Conservation (phyloP, 2,329 filamentous ascomycete genomes). For the Chaetomiaceae sp. region DNA sequence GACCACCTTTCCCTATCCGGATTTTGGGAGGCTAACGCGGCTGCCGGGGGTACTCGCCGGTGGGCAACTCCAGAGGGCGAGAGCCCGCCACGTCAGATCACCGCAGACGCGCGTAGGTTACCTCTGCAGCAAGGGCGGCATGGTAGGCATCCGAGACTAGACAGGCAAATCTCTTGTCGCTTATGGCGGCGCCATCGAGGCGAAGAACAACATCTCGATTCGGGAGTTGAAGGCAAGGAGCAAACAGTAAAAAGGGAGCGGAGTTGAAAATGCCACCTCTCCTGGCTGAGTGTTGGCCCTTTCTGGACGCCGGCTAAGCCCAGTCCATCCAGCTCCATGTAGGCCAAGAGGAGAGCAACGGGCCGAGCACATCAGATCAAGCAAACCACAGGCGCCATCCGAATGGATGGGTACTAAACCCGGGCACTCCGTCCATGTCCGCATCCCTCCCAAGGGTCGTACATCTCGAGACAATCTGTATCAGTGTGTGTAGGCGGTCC, state of each 20-base stretch:
- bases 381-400: background rate
- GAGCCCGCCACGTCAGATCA: slow-evolving; percentile 14
- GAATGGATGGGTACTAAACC: slow-evolving; percentile 6
- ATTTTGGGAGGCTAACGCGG: slow-evolving; percentile 8
- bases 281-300: no score
- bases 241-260: no score
- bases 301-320: background rate
- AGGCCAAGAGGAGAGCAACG: background rate
- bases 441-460: background rate
- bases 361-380: background rate
- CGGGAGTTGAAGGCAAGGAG: background rate
- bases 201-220: background rate
- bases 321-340: no score
- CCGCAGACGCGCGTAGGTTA: background rate
- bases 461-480: slow-evolving; percentile 1
- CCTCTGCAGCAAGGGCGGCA: background rate
- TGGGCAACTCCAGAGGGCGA: background rate
- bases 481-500: background rate
- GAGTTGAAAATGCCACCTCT: no score
- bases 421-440: background rate
- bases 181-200: background rate
- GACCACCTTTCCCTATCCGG: slow-evolving; percentile 14
- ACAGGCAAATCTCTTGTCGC: background rate
- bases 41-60: background rate
- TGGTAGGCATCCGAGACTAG: slow-evolving; percentile 1